phyloP scores from a whole-genome alignment of 495 filamentous ascomycete species.

The Penicillium roqueforti region DNA sequence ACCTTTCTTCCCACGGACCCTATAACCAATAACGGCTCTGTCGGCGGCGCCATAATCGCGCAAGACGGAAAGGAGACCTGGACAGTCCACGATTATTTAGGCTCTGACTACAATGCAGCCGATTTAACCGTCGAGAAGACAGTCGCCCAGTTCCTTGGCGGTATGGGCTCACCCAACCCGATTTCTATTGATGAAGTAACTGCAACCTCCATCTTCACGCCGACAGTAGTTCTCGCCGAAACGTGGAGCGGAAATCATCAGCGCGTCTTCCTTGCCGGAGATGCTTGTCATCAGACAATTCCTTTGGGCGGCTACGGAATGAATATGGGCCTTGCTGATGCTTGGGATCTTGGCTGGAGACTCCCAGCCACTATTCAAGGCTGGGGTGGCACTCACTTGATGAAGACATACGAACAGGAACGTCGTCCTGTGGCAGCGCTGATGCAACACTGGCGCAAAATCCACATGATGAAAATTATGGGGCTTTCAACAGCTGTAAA shows the following conservation, averaged over 20 bases:
- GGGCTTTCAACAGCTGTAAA: background rate
- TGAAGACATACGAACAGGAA: slow-evolving; percentile 26
- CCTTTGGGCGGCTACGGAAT: slow-evolving; percentile 74
- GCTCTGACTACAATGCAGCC: background rate
- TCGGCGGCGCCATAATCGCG: slow-evolving; percentile 12
- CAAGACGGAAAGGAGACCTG: slow-evolving; percentile 25
- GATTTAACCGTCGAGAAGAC: slow-evolving; percentile 8
- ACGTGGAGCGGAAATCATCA: slow-evolving; percentile 3
- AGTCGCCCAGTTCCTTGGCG: slow-evolving; percentile 18
- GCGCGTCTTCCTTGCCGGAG: slow-evolving; percentile 62
- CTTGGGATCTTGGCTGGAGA: slow-evolving; percentile 30
- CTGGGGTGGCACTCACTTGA: slow-evolving; percentile 12
- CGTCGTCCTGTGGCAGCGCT: slow-evolving; percentile 17
- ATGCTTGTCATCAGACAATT: slow-evolving; percentile 56
- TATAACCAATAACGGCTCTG: background rate
- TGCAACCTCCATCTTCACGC: slow-evolving; percentile 11
- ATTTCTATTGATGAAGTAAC: slow-evolving; percentile 23
- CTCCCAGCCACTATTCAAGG: slow-evolving; percentile 22
- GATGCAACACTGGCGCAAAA: background rate
- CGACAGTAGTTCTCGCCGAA: slow-evolving; percentile 22
- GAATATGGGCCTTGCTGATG: slow-evolving; percentile 61
- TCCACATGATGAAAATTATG: slow-evolving; percentile 3
- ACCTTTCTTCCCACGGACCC: slow-evolving; percentile 12
- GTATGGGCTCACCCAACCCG: slow-evolving; percentile 7
- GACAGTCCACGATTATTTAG: slow-evolving; percentile 17